phyloP scores from a whole-genome alignment of 1,139 yeast species.

The Nakaseomyces sp. region DNA sequence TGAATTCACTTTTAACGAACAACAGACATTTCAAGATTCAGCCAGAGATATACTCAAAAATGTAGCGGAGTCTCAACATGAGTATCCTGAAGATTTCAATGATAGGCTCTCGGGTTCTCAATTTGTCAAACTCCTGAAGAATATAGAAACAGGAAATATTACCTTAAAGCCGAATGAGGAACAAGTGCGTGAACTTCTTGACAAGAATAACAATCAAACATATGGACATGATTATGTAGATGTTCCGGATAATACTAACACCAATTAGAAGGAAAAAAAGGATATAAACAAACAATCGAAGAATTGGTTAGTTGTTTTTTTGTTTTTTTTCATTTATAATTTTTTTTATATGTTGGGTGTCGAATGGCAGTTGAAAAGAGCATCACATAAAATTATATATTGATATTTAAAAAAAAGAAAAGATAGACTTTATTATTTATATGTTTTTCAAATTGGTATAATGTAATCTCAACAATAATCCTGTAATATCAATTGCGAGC shows the following conservation, averaged over 20 bases:
- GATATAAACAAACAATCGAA: not conserved
- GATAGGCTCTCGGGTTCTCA: conserved; percentile 5
- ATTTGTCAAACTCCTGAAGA: conserved; percentile 3
- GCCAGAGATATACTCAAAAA: conserved; percentile 4
- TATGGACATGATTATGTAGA: conserved; percentile 1
- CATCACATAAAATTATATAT: not conserved
- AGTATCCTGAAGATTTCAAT: conserved; percentile 1
- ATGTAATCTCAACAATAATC: no score
- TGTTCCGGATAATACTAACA: not conserved
- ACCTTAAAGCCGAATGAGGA: not conserved
- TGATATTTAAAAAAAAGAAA: conserved; percentile 5
- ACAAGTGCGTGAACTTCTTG: conserved; percentile 1
- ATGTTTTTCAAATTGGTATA: no score
- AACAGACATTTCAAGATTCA: not conserved
- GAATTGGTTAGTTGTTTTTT: not conserved
- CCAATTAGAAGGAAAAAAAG: not conserved
- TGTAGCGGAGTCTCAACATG: not conserved
- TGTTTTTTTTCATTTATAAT: not conserved
- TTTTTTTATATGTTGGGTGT: no score
- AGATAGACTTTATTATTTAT: conserved; percentile 6
- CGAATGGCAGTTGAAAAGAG: no score
- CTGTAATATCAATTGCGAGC: no score
- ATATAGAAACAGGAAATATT: conserved; percentile 2
- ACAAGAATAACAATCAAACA: not conserved
- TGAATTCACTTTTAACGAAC: conserved; percentile 1